phyloP scores from a whole-genome alignment of 2,329 filamentous ascomycete species.

The Claviceps cyperi region DNA sequence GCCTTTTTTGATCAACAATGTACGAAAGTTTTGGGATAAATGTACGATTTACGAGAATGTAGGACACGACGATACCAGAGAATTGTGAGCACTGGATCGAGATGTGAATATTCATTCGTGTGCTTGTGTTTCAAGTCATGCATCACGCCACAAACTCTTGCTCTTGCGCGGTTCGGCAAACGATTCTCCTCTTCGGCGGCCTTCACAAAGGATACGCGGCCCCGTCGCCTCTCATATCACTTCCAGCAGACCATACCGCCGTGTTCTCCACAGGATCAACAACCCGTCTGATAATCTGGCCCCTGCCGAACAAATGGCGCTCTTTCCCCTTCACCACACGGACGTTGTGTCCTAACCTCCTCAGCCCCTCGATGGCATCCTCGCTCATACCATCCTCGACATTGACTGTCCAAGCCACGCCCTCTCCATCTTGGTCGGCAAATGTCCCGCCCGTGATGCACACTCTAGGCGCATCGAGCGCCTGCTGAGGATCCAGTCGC shows the following conservation, averaged over 20 bases:
- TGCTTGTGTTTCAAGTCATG: no score
- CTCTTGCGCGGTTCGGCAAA: background rate
- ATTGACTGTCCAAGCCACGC: conserved; percentile 49
- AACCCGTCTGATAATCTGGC: conserved; percentile 71
- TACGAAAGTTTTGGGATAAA: no score
- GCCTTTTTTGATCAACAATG: no score
- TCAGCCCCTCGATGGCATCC: conserved; percentile 52
- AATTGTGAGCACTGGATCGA: background rate
- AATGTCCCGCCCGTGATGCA: conserved; percentile 56
- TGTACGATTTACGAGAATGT: conserved; percentile 3
- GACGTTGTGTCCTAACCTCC: conserved; percentile 57
- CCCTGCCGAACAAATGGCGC: conserved; percentile 65
- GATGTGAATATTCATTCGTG: no score
- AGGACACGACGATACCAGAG: background rate
- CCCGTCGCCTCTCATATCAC: conserved; percentile 78
- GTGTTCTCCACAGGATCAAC: conserved; percentile 53
- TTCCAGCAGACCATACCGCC: conserved; percentile 74
- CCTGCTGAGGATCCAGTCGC: conserved; percentile 68
- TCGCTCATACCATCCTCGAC: conserved; percentile 70
- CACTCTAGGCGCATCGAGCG: conserved; percentile 80
- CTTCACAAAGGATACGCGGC: conserved; percentile 37
- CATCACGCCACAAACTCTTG: no score
- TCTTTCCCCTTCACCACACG: conserved; percentile 49
- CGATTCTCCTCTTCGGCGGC: background rate
- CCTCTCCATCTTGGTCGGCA: conserved; percentile 41